Percentiles rank a stretch among this genome's conserved stretches.
Evolutionary conservation across 2,329 filamentous ascomycete genomes (phyloP).

Genomic region (Calonectria henricotiae): DNA sequence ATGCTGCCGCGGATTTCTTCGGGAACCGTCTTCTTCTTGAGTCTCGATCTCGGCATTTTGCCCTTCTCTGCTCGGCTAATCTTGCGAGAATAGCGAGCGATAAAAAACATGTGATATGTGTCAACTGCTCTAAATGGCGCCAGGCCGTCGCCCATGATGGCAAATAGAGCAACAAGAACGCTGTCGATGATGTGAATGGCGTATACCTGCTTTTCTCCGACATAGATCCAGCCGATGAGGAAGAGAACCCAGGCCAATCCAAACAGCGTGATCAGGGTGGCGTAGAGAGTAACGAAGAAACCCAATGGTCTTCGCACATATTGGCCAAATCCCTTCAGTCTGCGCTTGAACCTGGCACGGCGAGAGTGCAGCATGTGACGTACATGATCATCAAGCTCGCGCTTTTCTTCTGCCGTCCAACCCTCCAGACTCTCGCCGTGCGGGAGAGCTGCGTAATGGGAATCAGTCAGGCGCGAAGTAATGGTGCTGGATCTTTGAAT

Average conservation of each 20-base stretch:
- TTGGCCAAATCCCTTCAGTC: constrained; percentile 85
- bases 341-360: constrained; percentile 83
- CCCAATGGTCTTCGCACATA: constrained; percentile 85
- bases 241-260: constrained; percentile 93
- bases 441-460: constrained; percentile 85
- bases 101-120: constrained; percentile 90
- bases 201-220: constrained; percentile 81
- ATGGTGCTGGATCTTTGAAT: constrained; percentile 71
- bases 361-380: constrained; percentile 90
- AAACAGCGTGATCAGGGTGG: constrained; percentile 86
- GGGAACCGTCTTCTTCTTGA: constrained; percentile 47
- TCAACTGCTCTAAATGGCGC: constrained; percentile 85
- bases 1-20: constrained; percentile 39
- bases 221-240: constrained; percentile 91
- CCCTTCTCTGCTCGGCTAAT: constrained; percentile 67
- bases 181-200: constrained; percentile 81
- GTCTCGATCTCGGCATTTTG: constrained; percentile 55
- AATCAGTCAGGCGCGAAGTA: constrained; percentile 77
- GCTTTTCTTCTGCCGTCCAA: constrained; percentile 83
- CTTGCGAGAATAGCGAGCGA: constrained; percentile 75
- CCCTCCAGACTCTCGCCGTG: constrained; percentile 81
- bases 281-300: constrained; percentile 88
- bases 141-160: constrained; percentile 79
- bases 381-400: constrained; percentile 87
- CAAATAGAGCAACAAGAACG: constrained; percentile 80